Percentiles rank a stretch among this genome's conserved stretches.
phyloP scores from a whole-genome alignment of 2,329 filamentous ascomycete genomes.

The Leptographium lundbergii region DNA sequence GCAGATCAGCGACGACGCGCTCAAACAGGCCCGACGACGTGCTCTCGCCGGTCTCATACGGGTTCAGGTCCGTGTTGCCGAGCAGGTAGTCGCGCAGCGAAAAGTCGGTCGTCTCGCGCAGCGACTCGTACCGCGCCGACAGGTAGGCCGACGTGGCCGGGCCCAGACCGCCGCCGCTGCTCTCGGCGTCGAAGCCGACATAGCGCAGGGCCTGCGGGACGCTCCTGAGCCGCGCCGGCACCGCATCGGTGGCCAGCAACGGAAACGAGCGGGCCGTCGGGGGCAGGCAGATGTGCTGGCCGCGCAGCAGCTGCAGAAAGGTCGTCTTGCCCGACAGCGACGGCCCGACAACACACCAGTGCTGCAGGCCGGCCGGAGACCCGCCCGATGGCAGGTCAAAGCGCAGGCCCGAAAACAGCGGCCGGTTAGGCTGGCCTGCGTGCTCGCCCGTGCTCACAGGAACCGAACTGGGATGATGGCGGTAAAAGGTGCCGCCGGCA shows the following conservation, averaged over 20 bases:
- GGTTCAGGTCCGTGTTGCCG: constrained; percentile 74
- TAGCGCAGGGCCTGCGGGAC: constrained; percentile 65
- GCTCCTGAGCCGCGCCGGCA: constrained; percentile 41
- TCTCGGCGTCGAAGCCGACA: constrained; percentile 76
- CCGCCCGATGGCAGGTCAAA: constrained; percentile 53
- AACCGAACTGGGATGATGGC: constrained; percentile 46
- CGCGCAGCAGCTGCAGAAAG: constrained; percentile 66
- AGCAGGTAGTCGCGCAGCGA: constrained; percentile 68
- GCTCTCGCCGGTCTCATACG: constrained; percentile 31
- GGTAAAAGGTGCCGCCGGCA: constrained; percentile 71
- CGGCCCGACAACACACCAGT: constrained; percentile 78
- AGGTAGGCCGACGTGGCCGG: constrained; percentile 63
- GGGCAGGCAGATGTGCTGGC: constrained; percentile 63
- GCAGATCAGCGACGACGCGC: constrained; percentile 56
- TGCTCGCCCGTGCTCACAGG: constrained; percentile 20
- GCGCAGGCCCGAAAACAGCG: constrained; percentile 58
- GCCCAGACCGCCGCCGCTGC: constrained; percentile 27
- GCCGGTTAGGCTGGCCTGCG: constrained; percentile 40
- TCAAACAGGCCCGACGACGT: constrained; percentile 33
- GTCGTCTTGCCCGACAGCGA: constrained; percentile 70
- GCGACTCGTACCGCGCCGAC: constrained; percentile 80
- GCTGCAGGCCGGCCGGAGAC: constrained; percentile 26
- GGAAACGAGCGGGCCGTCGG: constrained; percentile 67
- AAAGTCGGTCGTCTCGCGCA: constrained; percentile 78
- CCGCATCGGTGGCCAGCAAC: constrained; percentile 52